phyloP scores from a whole-genome alignment of 2,329 filamentous ascomycete species.

The Plectosphaerella plurivora region DNA sequence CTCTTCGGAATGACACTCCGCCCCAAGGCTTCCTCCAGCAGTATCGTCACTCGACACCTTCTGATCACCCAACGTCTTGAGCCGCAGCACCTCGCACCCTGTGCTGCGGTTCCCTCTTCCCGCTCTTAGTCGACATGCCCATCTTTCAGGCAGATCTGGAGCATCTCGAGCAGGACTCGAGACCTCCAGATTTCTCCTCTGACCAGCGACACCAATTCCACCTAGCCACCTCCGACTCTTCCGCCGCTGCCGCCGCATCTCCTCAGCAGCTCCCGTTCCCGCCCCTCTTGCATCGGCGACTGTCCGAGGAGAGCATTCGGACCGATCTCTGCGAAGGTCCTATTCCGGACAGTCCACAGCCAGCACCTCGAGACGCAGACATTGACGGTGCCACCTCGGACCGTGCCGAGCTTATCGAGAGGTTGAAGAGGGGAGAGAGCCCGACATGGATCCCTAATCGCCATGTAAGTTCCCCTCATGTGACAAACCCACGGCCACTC shows the following conservation, averaged over 20 bases:
- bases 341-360: slow-evolving; percentile 35
- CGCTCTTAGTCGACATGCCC: slow-evolving; percentile 40
- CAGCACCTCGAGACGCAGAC: slow-evolving; percentile 23
- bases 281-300: slow-evolving; percentile 23
- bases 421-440: slow-evolving; percentile 74
- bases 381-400: slow-evolving; percentile 42
- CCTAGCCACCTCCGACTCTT: background rate
- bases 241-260: background rate
- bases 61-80: slow-evolving; percentile 3
- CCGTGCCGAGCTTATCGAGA: slow-evolving; percentile 75
- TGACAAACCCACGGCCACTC: background rate
- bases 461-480: slow-evolving; percentile 42
- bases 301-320: slow-evolving; percentile 57
- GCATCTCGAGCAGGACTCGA: slow-evolving; percentile 19
- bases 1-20: no score
- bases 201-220: background rate
- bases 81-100: slow-evolving; percentile 12
- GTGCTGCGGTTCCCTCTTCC: slow-evolving; percentile 27
- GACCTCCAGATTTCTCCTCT: background rate
- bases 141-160: slow-evolving; percentile 52
- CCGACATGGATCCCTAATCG: slow-evolving; percentile 68
- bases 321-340: slow-evolving; percentile 59
- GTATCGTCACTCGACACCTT: background rate
- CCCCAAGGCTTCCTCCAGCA: no score
- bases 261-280: slow-evolving; percentile 2